These are phyloP conservation scores for Fusarium dimerum DNA, from an alignment of 2,329 filamentous ascomycete genomes.

Conservation along the genomic window DNA sequence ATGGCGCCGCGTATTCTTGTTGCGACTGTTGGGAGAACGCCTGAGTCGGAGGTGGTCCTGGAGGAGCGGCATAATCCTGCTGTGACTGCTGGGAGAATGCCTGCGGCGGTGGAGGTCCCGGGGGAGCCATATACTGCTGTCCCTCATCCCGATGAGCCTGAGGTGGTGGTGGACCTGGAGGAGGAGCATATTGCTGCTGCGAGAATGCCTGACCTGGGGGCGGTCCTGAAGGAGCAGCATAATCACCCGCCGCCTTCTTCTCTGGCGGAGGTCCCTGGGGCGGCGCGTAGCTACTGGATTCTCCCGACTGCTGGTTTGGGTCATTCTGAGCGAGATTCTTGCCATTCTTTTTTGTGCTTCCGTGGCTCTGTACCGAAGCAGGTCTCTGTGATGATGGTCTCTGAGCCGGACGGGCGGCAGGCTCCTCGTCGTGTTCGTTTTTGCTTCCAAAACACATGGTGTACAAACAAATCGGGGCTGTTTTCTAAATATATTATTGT, in stretches of 20 bases:
- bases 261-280: constrained; percentile 29
- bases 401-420: constrained; percentile 42
- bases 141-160: constrained; percentile 27
- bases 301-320: constrained; percentile 17
- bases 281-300: constrained; percentile 23
- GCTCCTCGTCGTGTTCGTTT: constrained; percentile 40
- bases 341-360: constrained; percentile 28
- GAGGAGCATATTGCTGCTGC: constrained; percentile 31
- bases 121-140: background rate
- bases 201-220: background rate
- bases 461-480: background rate
- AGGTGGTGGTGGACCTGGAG: constrained; percentile 28
- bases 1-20: constrained; percentile 27
- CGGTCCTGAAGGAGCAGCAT: background rate
- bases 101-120: background rate
- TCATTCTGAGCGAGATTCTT: constrained; percentile 28
- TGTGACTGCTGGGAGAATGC: background rate
- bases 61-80: constrained; percentile 33
- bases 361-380: constrained; percentile 28
- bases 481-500: background rate
- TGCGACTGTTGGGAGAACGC: constrained; percentile 3
- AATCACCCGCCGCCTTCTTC: background rate
- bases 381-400: constrained; percentile 29
- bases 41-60: constrained; percentile 25
- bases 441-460: constrained; percentile 54